Conservation (phyloP, 1,139 yeast genomes). For the Magnusiomyces tetraspermus region DNA sequence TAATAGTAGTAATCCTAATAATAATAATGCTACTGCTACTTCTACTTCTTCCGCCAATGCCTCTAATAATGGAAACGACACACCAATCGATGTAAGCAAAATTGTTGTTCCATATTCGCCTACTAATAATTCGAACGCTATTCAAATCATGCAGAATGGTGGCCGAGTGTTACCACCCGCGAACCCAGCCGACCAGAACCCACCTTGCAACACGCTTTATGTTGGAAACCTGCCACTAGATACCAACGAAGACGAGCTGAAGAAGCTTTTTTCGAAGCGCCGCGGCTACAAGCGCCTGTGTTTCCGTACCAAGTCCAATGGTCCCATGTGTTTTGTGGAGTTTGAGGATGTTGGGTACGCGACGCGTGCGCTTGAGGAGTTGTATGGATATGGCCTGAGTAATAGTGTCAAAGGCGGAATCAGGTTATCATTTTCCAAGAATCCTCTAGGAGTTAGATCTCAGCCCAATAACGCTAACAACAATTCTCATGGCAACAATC, state of each 20-base stretch:
- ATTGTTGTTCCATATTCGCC: conserved; percentile 30
- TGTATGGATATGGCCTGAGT: conserved; percentile 74
- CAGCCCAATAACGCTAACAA: conserved; percentile 22
- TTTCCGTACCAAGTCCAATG: conserved; percentile 58
- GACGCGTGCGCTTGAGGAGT: conserved; percentile 83
- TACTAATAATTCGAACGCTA: conserved; percentile 26
- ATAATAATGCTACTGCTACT: conserved; percentile 10
- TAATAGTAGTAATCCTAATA: conserved; percentile 2
- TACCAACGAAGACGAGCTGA: conserved; percentile 87
- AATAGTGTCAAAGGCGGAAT: conserved; percentile 81
- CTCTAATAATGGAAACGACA: conserved; percentile 2
- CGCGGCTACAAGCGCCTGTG: conserved; percentile 88
- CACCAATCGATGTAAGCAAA: conserved; percentile 21
- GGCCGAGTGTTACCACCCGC: conserved; percentile 80
- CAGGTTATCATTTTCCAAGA: conserved; percentile 83
- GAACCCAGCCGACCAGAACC: conserved; percentile 97
- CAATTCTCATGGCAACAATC: conserved; percentile 4
- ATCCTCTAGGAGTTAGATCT: conserved; percentile 87
- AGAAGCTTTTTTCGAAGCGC: conserved; percentile 79
- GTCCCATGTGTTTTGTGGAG: conserved; percentile 99
- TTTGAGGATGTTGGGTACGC: conserved; percentile 94
- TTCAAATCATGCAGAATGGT: conserved; percentile 31
- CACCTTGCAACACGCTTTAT: conserved; percentile 93
- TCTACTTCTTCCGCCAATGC: conserved; percentile 7
- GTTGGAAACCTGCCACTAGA: conserved; percentile 97